Evolutionary conservation across 495 filamentous ascomycete genomes (phyloP), one percentile per base, ranked within the genome.

Genomic region (Penicillium daleae): DNA sequence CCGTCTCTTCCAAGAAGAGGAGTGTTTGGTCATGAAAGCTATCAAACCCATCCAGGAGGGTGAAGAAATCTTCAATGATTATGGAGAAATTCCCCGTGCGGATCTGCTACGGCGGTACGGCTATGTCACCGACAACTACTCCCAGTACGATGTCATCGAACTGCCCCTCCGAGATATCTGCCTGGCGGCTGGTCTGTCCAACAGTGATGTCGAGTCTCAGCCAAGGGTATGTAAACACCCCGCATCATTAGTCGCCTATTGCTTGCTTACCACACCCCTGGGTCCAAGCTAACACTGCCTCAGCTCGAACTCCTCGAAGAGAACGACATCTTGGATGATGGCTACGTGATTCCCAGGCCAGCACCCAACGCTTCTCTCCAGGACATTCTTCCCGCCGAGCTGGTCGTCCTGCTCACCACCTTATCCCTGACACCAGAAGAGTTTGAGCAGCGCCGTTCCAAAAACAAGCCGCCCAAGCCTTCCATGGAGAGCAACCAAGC

Each of bases 31-130:
- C 17, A 92, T 92, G 76, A 87, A 85, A 50, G 78, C 88, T 2
- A 80, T 90, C 61, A 84, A 87, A 53, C 70, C 83, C 0, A 91
- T 97, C 64, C 68, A 67, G 9, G 79, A 81, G 6, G 89, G 89
- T n/a, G 86, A 91, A 56, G 91, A 97, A 69, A 87, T 97, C 21
- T 86, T 96, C 67, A 97, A 97, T 64, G 93, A 96, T 72, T 97
- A 96, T 70, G 94, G 93, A 8, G 87, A 90, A 33, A 84, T 96
- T 24, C 88, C 92, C 3, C 89, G 87, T 29, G 86, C 89, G 0
- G 93, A 97, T 71, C 76, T 97, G 21, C 83, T 98, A 21, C 84
- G 94, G 21, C 81, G 94, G 26, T 97, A 97, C 66, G 94, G 94
- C 7, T 98, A 97, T 65, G 86, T 94, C 13, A 96, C 92, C 2